phyloP scores from a whole-genome alignment of 106 monocot species.

The Phalaenopsis aphrodite region DNA sequence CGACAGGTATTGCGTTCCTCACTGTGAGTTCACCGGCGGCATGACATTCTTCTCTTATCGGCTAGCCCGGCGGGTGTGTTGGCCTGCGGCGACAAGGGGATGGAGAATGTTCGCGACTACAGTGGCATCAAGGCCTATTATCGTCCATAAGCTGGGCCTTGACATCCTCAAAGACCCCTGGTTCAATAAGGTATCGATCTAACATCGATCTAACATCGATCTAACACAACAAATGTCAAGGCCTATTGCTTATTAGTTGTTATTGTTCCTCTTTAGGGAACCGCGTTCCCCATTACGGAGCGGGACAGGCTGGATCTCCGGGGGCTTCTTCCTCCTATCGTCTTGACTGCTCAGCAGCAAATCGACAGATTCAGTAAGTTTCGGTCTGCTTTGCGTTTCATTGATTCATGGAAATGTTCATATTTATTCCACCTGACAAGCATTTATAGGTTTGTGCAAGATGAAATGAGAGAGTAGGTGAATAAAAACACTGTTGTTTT shows the following conservation, averaged over 20 bases:
- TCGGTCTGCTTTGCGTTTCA: not conserved
- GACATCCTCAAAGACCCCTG: conserved; percentile 97
- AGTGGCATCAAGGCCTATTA: conserved; percentile 74
- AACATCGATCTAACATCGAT: not conserved
- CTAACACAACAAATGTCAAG: not conserved
- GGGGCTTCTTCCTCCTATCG: conserved; percentile 89
- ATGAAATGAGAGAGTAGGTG: not conserved
- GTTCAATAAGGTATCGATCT: conserved; percentile 77
- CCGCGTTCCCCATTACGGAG: conserved; percentile 92
- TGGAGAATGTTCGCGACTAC: conserved; percentile 41
- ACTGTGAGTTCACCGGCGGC: not conserved
- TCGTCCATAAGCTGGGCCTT: conserved; percentile 80
- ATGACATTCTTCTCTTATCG: conserved; percentile 22
- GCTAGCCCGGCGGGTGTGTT: conserved; percentile 19
- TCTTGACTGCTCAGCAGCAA: conserved; percentile 70
- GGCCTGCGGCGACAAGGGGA: not conserved
- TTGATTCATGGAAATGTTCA: conserved; percentile 3
- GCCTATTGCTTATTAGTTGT: not conserved
- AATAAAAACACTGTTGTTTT: not conserved
- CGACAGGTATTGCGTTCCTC: not conserved
- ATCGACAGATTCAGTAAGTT: conserved; percentile 92
- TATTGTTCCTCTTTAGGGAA: conserved; percentile 36
- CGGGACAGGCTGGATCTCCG: conserved; percentile 85
- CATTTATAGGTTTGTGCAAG: not conserved
- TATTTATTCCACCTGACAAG: not conserved